Conservation (phyloP, 768 basidiomycete species). For the Agaricus subrufescens region DNA sequence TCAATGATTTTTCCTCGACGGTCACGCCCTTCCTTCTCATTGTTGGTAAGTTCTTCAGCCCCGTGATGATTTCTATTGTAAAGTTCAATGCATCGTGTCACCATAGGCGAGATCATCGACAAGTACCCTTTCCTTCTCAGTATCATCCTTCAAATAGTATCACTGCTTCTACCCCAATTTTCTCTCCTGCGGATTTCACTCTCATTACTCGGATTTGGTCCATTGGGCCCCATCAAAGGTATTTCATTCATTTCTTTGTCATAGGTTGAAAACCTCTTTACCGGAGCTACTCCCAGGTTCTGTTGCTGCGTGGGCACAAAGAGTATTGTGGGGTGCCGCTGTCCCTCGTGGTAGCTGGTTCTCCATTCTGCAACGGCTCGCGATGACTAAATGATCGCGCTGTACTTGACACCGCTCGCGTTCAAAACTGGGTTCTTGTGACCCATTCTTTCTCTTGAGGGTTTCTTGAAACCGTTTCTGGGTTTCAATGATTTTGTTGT, state of each 20-base stretch:
- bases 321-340: slow-evolving; percentile 25
- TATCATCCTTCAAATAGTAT: slow-evolving; percentile 18
- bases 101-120: slow-evolving; percentile 30
- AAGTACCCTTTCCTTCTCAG: slow-evolving; percentile 26
- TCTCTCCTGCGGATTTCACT: slow-evolving; percentile 25
- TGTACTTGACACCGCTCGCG: too few relatives aligned
- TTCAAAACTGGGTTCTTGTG: too few relatives aligned
- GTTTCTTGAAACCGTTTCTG: too few relatives aligned
- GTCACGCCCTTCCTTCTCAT: slow-evolving; percentile 3
- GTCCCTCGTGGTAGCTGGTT: slow-evolving; percentile 29
- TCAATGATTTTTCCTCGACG: not conserved
- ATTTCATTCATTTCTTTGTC: not conserved
- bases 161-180: slow-evolving; percentile 22
- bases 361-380: slow-evolving; percentile 22
- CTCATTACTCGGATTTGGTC: slow-evolving; percentile 29
- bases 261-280: not conserved
- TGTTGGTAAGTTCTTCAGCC: slow-evolving; percentile 1
- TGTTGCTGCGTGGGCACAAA: slow-evolving; percentile 29
- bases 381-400: slow-evolving; percentile 15
- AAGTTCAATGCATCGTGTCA: too few relatives aligned
- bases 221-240: slow-evolving; percentile 28
- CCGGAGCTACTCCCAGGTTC: slow-evolving; percentile 18
- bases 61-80: not conserved
- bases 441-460: too few relatives aligned
- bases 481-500: too few relatives aligned